These are phyloP conservation scores for Anthoceros angustus DNA, from an alignment of 225 moss, liverwort and hornwort genomes.

Conservation along the genomic window DNA sequence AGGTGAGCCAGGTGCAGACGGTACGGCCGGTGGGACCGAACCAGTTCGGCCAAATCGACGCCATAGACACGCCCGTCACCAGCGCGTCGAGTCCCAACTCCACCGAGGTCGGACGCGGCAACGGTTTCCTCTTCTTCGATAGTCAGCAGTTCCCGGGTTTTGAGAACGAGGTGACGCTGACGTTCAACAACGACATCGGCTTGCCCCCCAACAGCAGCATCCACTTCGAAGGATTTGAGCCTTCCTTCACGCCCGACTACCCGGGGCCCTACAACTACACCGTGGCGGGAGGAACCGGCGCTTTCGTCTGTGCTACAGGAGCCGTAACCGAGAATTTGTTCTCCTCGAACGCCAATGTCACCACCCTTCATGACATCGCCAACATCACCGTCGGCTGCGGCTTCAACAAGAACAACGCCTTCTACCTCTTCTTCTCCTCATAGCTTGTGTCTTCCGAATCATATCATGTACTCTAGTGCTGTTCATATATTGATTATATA, in stretches of 20 bases:
- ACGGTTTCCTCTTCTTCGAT: not conserved
- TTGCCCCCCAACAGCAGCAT: not conserved
- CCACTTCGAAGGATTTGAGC: not conserved
- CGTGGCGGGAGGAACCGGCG: not conserved
- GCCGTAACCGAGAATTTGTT: not conserved
- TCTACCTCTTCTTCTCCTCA: not conserved
- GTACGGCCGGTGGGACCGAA: not conserved
- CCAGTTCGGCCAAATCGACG: not conserved
- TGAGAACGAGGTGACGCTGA: not conserved
- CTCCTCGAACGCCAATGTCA: not conserved
- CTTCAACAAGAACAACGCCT: not conserved
- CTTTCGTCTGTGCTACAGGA: not conserved
- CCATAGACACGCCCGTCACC: not conserved
- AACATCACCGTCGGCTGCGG: not conserved
- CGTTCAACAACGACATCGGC: not conserved
- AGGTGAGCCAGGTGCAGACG: not conserved
- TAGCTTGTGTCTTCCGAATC: too few relatives aligned
- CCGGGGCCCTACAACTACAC: not conserved
- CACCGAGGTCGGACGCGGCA: not conserved
- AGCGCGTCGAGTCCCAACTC: not conserved
- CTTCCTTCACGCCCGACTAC: not conserved
- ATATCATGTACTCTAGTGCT: too few relatives aligned
- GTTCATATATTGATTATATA: too few relatives aligned
- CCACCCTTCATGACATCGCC: not conserved
- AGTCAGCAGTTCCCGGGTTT: not conserved